Evolutionary conservation across 129 eudicot genomes (phyloP).

Genomic region (Silybum marianum): DNA sequence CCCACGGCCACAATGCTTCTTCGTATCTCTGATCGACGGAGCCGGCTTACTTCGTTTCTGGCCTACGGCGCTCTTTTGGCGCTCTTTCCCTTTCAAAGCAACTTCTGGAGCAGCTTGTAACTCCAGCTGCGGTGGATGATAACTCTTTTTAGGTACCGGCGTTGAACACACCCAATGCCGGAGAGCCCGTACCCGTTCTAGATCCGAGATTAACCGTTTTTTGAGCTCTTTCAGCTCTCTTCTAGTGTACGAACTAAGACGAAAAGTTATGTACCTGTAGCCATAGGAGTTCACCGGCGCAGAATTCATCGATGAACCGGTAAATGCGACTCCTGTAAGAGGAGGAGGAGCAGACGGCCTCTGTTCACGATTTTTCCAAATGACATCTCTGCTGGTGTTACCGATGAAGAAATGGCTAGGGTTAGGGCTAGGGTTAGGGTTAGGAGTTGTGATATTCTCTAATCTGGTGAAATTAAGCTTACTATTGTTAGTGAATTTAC

Average conservation of each 20-base stretch:
- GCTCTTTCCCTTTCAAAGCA: not conserved
- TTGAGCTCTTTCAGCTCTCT: constrained; percentile 45
- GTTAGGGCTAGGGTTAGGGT: constrained; percentile 15
- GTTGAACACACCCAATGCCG: constrained; percentile 24
- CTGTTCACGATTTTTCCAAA: constrained; percentile 15
- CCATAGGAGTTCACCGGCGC: constrained; percentile 7
- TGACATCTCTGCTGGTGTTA: constrained; percentile 1
- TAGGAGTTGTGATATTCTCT: constrained; percentile 37
- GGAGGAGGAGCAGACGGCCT: not conserved
- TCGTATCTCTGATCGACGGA: constrained; percentile 18
- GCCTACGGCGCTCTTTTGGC: constrained; percentile 1
- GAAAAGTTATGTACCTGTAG: constrained; percentile 39
- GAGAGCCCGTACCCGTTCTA: constrained; percentile 44
- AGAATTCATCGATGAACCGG: constrained; percentile 9
- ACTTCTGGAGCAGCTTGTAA: not conserved
- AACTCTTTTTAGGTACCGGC: constrained; percentile 9
- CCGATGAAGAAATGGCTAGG: constrained; percentile 10
- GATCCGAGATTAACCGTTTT: constrained; percentile 43
- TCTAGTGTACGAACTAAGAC: constrained; percentile 42
- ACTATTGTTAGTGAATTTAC: constrained; percentile 12
- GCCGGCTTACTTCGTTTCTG: constrained; percentile 16
- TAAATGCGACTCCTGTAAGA: constrained; percentile 11
- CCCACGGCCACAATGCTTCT: constrained; percentile 24
- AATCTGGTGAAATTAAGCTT: constrained; percentile 16
- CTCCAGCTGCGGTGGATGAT: not conserved